Base-by-base conservation (phyloP, 306 rosid genomes). In the Gleditsia sinensis region DNA sequence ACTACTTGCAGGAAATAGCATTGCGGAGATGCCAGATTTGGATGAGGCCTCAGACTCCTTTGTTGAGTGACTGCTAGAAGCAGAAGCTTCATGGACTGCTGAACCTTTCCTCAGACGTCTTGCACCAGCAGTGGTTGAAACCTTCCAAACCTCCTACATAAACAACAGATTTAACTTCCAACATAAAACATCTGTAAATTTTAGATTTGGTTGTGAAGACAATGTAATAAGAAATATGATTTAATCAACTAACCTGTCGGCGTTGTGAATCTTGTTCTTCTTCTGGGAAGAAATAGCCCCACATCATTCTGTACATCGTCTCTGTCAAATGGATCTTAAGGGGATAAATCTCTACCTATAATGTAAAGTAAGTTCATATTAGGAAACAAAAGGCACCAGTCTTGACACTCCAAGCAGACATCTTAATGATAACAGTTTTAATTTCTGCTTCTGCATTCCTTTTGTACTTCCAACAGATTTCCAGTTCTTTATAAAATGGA, bases 281-380 rank as follows among this genome's bases (percentile, higher is more conserved):
- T 49, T 86, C 99, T 10, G 92, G 92, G 84, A 95, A 95, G 78
- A 95, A 86, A 80, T 95, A 95, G 25, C 73, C 97, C 99, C 99
- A 95, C 96, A 95, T 92, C 96, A 90, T 88, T 79, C 91, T 76
- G 83, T 92, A 95, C 96, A 95, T 92, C 4, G 91, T 65, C 88
- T 95, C 99, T 0, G 92, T 87, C 82, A 95, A 86, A 86, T 92
- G 97, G 80, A 95, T 95, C 90, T 88, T 95, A 51, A 95, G 99
- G 59, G 98, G 99, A 81, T 88, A 90, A 68, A 95, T 87, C 6
- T 90, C 98, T 36, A 95, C 98, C 93, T 92, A 67, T 69, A 81
- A 74, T 54, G 54, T 23, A 50, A 78, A 75, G 36, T 20, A 78
- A 71, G 46, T 67, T 62, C 37, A 46, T 25, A 67, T 86, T 56